Evolutionary conservation across 2,329 filamentous ascomycete genomes (phyloP).

Genomic region (Talaromyces sp.): DNA sequence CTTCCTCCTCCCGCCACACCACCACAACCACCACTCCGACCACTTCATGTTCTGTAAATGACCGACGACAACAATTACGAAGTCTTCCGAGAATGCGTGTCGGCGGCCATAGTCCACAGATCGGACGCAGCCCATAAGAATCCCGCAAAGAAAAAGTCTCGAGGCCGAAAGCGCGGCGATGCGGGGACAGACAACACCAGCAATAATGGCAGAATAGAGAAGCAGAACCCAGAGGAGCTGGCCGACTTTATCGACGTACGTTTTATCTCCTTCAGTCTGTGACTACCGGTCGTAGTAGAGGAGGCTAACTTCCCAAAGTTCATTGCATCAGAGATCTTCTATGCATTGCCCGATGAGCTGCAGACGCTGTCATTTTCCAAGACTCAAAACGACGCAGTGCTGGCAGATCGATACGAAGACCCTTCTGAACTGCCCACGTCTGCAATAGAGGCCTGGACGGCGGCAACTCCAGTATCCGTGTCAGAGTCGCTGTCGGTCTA

Average conservation of each 20-base stretch:
- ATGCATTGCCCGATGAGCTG: constrained; percentile 56
- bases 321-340: constrained; percentile 65
- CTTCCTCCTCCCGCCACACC: too few relatives aligned
- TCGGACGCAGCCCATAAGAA: constrained; percentile 41
- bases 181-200: constrained; percentile 3
- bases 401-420: constrained; percentile 53
- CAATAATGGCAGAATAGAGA: constrained; percentile 14
- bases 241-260: constrained; percentile 71
- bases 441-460: constrained; percentile 49
- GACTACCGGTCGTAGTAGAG: neutral
- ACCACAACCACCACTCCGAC: neutral
- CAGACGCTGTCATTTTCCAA: constrained; percentile 57
- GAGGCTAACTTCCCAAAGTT: constrained; percentile 46
- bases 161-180: constrained; percentile 18
- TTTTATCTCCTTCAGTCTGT: neutral
- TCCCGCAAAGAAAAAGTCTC: constrained; percentile 35
- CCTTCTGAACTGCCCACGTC: constrained; percentile 50
- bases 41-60: neutral
- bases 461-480: constrained; percentile 54
- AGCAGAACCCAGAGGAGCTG: constrained; percentile 58
- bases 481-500: constrained; percentile 66
- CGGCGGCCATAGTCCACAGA: constrained; percentile 61
- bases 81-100: constrained; percentile 69
- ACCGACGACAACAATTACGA: constrained; percentile 53
- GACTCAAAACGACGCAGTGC: constrained; percentile 44